Percentiles rank a stretch among this genome's conserved stretches.
These are phyloP conservation scores for Claviceps paspali DNA, from an alignment of 2,329 filamentous ascomycete species.

Conservation along the genomic window DNA sequence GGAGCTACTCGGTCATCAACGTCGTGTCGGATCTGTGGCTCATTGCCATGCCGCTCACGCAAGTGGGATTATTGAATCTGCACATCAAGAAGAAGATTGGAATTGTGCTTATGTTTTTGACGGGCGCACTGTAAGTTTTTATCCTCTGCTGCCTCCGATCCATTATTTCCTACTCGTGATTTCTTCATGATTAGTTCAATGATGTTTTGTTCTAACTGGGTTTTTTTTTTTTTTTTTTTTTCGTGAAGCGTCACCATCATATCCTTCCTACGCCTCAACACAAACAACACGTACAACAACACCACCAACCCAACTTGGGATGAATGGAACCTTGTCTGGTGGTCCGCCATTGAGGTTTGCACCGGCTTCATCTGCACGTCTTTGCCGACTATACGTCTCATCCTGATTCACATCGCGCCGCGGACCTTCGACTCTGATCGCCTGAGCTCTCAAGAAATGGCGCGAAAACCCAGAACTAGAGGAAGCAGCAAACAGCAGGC, in stretches of 20 bases:
- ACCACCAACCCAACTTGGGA: slow-evolving; percentile 4
- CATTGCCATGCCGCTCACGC: slow-evolving; percentile 3
- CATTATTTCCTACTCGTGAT: background rate
- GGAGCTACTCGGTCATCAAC: background rate
- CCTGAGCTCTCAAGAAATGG: background rate
- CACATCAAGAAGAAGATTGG: slow-evolving; percentile 5
- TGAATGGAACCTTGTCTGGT: slow-evolving; percentile 1
- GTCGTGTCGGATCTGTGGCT: slow-evolving; percentile 3
- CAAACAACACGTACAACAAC: background rate
- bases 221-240: too few relatives aligned
- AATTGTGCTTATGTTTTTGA: slow-evolving; percentile 3
- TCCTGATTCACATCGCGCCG: slow-evolving; percentile 2
- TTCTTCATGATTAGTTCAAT: background rate
- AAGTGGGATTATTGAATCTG: background rate
- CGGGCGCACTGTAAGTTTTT: slow-evolving; percentile 1
- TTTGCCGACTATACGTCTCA: slow-evolving; percentile 1
- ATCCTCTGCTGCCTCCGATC: background rate
- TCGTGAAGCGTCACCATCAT: slow-evolving; percentile 4
- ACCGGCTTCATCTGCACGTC: slow-evolving; percentile 4
- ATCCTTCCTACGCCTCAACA: slow-evolving; percentile 2
- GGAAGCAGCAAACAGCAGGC: background rate
- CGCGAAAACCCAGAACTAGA: background rate
- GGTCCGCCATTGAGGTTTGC: slow-evolving; percentile 3
- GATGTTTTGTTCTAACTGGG: too few relatives aligned
- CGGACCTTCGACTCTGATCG: background rate